Base-by-base conservation (phyloP, 805 yeast genomes). In the Wickerhamomyces ciferrii region DNA sequence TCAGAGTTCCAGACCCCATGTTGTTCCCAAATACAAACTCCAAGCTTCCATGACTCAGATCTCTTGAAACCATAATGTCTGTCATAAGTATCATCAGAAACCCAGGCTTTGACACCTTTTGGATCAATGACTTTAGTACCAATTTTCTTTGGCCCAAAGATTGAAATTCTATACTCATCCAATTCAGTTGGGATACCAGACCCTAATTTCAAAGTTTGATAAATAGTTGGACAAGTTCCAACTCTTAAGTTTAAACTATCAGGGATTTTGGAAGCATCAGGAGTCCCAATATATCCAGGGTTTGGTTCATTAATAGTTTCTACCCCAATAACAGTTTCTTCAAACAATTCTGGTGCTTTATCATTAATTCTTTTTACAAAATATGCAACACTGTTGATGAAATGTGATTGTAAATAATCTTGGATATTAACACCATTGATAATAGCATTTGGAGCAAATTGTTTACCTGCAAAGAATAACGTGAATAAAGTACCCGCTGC, bases 231-330 rank as follows among this genome's bases (percentile, higher is more conserved):
- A 0, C 90, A 80, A 1, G 92, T 81, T 2, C 91, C 92, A 3
- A 89, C 72, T 47, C 84, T 76, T 42, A 92, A 72, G 46, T 83
- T 83, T 56, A 86, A 87, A 5, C 67, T 68, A 5, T 73, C 68
- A 0, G 94, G 91, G 19, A 83, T 60, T 1, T 53, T 54, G 10
- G 69, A 69, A 27, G 91, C 63, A 58, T 87, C 74, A 4, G 67
- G 65, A 42, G 74, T 73, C 0, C 94, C 96, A 38, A 84, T 72
- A 44, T 82, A 74, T 0, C 97, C 97, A 43, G 71, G 61, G 55
- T 79, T 84, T 7, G 97, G 97, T 62, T 91, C 97, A 61, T 91
- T 91, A 68, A 91, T 62, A 43, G 86, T 75, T 65, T 91, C 97
- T 47, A 87, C 71, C 2, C 96, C 97, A n/a, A 86, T 51, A 2